Evolutionary conservation across 805 yeast genomes (phyloP), one percentile per base, ranked within the genome.

Genomic region (Candida nanaspora): DNA sequence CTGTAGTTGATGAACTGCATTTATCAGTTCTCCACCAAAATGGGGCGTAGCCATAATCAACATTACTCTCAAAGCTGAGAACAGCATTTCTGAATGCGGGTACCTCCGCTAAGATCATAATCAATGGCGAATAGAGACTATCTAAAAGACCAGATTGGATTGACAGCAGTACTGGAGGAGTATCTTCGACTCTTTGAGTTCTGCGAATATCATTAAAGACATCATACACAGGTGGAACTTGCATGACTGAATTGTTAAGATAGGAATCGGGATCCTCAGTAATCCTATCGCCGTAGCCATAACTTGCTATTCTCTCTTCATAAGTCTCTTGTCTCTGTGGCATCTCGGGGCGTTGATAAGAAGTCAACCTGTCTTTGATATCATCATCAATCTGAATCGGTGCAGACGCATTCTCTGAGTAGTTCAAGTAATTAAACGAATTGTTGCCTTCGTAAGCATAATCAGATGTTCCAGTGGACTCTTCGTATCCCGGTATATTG

Each of bases 101-200:
- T 8, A 68, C 52, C 35, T 63, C 59, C n/a, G 65, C 60, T 6
- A 72, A 46, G 6, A 68, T 57, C 51, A 59, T 60, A 23, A 72
- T 43, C 15, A 72, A 33, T 1, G 76, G 68, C 3, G 69, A 68
- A 48, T 70, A 52, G 44, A 66, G 64, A 18, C 66, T 62, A 44
- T 68, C 74, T 31, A 62, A 48, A 5, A 53, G 42, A 3, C 57
- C 65, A 8, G 55, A 45, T 20, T 51, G 48, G 7, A 50, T 45
- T 1, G 74, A 72, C 36, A 69, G 47, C 14, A 69, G 41, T 2
- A 67, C 57, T 0, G 66, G 55, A 1, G 68, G 67, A 1, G 38
- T 35, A 5, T 27, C 47, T 0, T 44, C 47, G 1, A 39, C 42
- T 15, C 62, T 53, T 23, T 44, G 26, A 35, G 53, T 55, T 35